Evolutionary conservation across 1,284 basidiomycete species (phyloP), one percentile per base, ranked within the genome.

Genomic region (Pisolithus thermaeus): DNA sequence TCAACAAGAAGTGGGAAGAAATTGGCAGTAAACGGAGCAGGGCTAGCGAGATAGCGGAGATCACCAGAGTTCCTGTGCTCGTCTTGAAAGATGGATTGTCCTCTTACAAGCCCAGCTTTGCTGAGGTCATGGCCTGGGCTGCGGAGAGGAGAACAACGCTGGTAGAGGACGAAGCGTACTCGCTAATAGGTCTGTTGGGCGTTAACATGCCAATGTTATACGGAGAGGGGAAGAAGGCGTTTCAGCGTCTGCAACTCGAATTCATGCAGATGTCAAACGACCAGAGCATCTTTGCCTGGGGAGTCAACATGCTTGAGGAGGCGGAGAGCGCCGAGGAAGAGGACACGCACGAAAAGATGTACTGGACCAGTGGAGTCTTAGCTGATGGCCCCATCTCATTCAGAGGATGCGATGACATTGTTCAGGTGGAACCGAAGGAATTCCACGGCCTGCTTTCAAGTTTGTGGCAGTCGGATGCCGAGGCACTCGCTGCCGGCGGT

Each of bases 161-260:
- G 20, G 41, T 40, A 3, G 54, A 55, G 39, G 54, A 55, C 23
- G 27, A 46, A 40, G 47, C 54, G 11, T 55, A 55, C 30, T 55
- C 52, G 3, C 40, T 55, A 12, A 46, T 55, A 42, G 54, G 54
- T 12, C 12, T 55, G 18, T 47, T 55, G 30, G 44, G 16, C 4
- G 25, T 55, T 7, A 53, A 44, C 43, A 46, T 55, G 54, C 39
- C 54, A 3, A 46, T 46, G n/a, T 39, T 50, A 25, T 55, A 55
- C 20, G 54, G 54, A 20, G 54, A 55, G 44, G 52, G 52, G 35
- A 40, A 42, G 7, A 51, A 54, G 7, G 54, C 54, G 18, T 54
- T 54, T 35, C 23, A 20, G 9, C 41, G 54, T 23, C 48, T 55
- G 20, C 54, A 55, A 38, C 43, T 40, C 18, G 54, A 50, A 20